Evolutionary conservation across 306 rosid genomes (phyloP).

Genomic region (Citrullus mucosospermus): DNA sequence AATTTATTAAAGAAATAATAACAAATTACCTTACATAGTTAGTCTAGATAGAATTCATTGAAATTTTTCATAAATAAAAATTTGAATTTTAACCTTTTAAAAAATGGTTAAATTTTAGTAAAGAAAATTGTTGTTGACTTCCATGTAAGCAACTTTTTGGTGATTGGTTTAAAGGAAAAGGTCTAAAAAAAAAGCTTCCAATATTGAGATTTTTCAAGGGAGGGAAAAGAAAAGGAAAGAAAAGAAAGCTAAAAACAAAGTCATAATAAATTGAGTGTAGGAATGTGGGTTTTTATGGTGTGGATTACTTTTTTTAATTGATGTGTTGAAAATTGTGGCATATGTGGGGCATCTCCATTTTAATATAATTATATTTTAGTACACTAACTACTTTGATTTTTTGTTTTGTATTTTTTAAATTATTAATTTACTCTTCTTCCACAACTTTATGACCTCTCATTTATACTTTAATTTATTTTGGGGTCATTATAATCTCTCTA

Average conservation of each 20-base stretch:
- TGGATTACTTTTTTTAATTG: neutral
- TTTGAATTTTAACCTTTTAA: neutral
- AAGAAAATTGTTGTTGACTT: neutral
- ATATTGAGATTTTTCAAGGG: neutral
- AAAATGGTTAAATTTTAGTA: neutral
- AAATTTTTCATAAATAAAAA: neutral
- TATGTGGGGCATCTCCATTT: slow-evolving; percentile 11
- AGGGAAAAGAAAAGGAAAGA: neutral
- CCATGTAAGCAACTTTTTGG: slow-evolving; percentile 1
- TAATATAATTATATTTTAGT: slow-evolving; percentile 13
- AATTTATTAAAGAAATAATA: no score
- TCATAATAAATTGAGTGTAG: neutral
- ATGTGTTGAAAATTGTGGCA: slow-evolving; percentile 8
- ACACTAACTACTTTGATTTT: neutral
- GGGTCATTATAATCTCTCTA: neutral
- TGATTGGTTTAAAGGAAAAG: neutral
- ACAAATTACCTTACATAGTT: no score
- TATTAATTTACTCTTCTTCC: neutral
- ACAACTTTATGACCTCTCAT: slow-evolving; percentile 8
- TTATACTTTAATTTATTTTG: slow-evolving; percentile 12
- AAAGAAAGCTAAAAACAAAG: neutral
- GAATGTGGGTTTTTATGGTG: neutral
- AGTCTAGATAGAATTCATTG: neutral
- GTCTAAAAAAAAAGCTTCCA: neutral
- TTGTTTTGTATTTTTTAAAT: neutral